phyloP scores from a whole-genome alignment of 179 eudicot genomes.

The Nepenthes alata region DNA sequence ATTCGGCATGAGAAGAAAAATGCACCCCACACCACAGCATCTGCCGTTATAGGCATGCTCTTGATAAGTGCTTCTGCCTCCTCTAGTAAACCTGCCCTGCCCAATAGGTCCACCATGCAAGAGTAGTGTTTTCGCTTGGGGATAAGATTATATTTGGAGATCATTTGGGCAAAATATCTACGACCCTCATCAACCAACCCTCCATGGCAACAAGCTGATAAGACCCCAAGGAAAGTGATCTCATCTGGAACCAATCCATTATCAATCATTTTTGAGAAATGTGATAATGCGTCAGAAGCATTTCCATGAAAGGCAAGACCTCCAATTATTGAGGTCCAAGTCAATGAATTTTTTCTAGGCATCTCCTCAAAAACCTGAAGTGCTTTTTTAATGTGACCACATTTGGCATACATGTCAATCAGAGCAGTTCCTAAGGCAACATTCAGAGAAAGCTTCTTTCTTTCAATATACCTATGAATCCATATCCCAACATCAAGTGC shows the following conservation, averaged over 20 bases:
- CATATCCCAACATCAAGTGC: slow-evolving; percentile 73
- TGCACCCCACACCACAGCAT: slow-evolving; percentile 80
- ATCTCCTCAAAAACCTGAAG: slow-evolving; percentile 54
- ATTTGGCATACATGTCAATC: slow-evolving; percentile 89
- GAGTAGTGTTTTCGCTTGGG: not conserved
- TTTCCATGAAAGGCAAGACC: slow-evolving; percentile 70
- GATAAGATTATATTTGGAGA: slow-evolving; percentile 11
- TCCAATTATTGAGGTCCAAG: slow-evolving; percentile 68
- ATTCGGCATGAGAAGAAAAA: slow-evolving; percentile 64
- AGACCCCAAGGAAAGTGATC: slow-evolving; percentile 60
- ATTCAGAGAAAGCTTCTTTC: slow-evolving; percentile 38
- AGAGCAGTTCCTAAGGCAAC: slow-evolving; percentile 70
- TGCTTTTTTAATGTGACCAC: slow-evolving; percentile 67
- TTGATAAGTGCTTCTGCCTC: too few relatives aligned
- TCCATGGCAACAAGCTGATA: slow-evolving; percentile 88
- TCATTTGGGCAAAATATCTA: too few relatives aligned
- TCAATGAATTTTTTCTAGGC: slow-evolving; percentile 42
- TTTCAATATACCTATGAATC: slow-evolving; percentile 58
- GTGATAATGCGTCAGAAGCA: slow-evolving; percentile 48
- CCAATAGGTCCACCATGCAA: too few relatives aligned
- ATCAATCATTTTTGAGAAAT: slow-evolving; percentile 51
- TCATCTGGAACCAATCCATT: slow-evolving; percentile 57
- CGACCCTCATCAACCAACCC: slow-evolving; percentile 72
- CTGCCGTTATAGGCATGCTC: slow-evolving; percentile 51
- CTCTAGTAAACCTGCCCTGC: too few relatives aligned